A percentile compares a stretch with the other conserved stretches of the same genome.
Conservation (phyloP, 179 eudicot species). For the Beta macrorhiza region DNA sequence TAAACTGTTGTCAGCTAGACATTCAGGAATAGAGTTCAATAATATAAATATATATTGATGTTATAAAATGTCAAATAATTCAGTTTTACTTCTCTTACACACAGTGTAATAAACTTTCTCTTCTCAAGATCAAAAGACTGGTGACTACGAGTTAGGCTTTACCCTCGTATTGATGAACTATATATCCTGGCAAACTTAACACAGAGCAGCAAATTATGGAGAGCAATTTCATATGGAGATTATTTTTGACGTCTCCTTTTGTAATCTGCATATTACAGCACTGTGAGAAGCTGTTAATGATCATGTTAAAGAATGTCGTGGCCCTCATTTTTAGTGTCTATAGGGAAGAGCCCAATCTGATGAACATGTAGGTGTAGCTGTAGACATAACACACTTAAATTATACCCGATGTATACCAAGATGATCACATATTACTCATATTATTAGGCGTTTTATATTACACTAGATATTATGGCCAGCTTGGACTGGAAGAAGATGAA, state of each 20-base stretch:
- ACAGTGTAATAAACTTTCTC: too few species aligned
- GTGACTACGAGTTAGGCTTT: constrained; percentile 25
- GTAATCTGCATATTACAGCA: constrained; percentile 7
- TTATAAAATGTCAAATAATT: too few species aligned
- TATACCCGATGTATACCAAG: not conserved
- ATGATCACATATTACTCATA: not conserved
- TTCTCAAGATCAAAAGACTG: constrained; percentile 14
- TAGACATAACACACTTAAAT: not conserved
- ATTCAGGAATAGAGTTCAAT: too few species aligned
- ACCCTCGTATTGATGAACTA: constrained; percentile 20
- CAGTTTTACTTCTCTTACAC: too few species aligned
- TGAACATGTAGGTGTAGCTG: not conserved
- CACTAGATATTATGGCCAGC: constrained; percentile 38
- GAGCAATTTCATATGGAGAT: not conserved
- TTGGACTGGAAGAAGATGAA: constrained; percentile 94
- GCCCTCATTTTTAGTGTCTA: not conserved
- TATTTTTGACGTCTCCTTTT: not conserved
- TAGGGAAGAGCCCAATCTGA: not conserved
- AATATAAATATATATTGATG: too few species aligned
- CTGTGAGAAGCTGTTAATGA: not conserved
- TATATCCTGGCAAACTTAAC: not conserved
- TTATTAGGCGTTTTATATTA: not conserved
- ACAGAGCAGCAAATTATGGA: not conserved
- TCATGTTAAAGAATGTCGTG: not conserved
- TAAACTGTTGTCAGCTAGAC: too few species aligned